Base-by-base conservation (phyloP, 202 grass and related monocot genomes). In the Saccharum hybrid region DNA sequence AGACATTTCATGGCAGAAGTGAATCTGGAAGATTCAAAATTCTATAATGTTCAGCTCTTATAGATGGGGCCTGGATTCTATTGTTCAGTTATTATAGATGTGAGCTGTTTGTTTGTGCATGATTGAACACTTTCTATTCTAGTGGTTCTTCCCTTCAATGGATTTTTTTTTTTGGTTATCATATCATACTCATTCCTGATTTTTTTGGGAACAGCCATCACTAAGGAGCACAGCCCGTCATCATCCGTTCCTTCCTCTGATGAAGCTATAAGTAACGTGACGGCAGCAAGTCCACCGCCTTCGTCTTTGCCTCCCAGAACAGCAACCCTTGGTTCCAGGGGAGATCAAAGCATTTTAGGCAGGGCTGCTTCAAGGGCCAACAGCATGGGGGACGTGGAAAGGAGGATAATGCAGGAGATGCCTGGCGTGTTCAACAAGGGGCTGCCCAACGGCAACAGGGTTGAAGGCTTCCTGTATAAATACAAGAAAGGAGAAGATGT, bases 401-500 rank as follows among this genome's bases (percentile, higher is more conserved):
- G 67, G 78, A 78, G 82, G 8, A 88, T 93, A 78, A 86, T 90
- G 85, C 81, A 85, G 74, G 91, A 94, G 80, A 97, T 97, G 94
- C 94, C 94, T 0, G 88, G 83, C 11, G 91, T 97, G 68, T 97
- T 74, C 31, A 97, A 89, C 22, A 90, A 82, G 71, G 94, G 85
- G 9, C 85, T 91, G 45, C 85, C 89, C n/a, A 94, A 90, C 3
- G 87, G 91, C 57, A 91, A 66, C 84, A 91, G 70, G 70, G 26
- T 94, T 19, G 91, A 92, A 78, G 94, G 94, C 59, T 94, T 94
- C 63, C 89, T 97, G 10, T 94, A 91, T 56, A 90, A 88, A 65
- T 97, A 93, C 78, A 83, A 57, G 45, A 97, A 86, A 77, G 89
- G 87, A 1, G 79, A 90, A 6, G 87, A 88, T 7, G 57, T 97